Base-by-base conservation (phyloP, 106 monocot species). In the Allium cepa region DNA sequence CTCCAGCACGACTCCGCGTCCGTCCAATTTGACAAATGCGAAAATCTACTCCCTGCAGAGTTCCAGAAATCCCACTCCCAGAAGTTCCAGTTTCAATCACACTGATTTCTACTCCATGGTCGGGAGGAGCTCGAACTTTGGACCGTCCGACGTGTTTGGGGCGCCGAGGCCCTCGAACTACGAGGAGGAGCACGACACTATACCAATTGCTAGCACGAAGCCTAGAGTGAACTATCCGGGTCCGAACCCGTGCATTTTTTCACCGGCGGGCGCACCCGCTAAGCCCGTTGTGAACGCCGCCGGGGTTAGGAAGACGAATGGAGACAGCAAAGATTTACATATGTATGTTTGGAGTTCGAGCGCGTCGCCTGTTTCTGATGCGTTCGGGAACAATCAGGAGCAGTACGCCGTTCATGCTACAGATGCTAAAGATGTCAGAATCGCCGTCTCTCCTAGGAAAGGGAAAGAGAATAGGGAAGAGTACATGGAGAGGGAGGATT, bases 321-420 rank as follows among this genome's bases (percentile, higher is more conserved):
- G n/a, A n/a, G n/a, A n/a, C n/a, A n/a, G n/a, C n/a, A n/a, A n/a
- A n/a, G n/a, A n/a, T n/a, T n/a, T n/a, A 8, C 88, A 81, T 52
- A 88, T 88, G 88, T 84, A 77, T 50, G 88, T 88, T 5, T 88
- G 88, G 88, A 88, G 84, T 69, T 84, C 88, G 17, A 84, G 76
- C 60, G 81, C 88, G 2, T 88, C 88, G 10, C 89, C 88, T 0
- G 89, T 82, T 13, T 90, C 85, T 47, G 89, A 88, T 28, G 81
- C 82, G 47, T 74, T 74, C 50, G 50, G 64, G 27, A 56, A 63
- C 62, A 59, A 71, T 17, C 49, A 45, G 60, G 59, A 71, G 26
- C n/a, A n/a, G n/a, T n/a, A n/a, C n/a, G n/a, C n/a, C n/a, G n/a
- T n/a, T n/a, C n/a, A n/a, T n/a, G n/a, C n/a, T n/a, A n/a, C n/a